These are phyloP conservation scores for Myriosclerotinia curreyana DNA, from an alignment of 2,329 filamentous ascomycete species.

Conservation along the genomic window DNA sequence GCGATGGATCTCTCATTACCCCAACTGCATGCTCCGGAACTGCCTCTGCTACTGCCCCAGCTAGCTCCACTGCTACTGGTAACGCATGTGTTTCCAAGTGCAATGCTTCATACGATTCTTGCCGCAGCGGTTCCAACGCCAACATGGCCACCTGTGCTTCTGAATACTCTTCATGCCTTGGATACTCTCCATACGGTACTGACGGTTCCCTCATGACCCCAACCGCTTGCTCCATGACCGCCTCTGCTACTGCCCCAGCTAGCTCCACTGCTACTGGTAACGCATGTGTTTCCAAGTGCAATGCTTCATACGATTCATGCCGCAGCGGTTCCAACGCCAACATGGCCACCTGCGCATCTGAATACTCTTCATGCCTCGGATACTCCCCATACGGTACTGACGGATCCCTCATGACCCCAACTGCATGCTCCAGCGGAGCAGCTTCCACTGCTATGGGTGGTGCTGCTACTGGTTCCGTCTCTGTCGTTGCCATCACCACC, in stretches of 20 bases:
- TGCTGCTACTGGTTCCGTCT: constrained; percentile 1
- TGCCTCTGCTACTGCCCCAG: neutral
- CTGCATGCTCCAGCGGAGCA: neutral
- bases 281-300: neutral
- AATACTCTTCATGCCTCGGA: too few species aligned
- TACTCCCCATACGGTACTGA: too few species aligned
- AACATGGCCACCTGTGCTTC: too few species aligned
- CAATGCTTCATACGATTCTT: too few species aligned
- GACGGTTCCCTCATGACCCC: neutral
- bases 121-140: too few species aligned
- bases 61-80: neutral
- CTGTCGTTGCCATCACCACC: constrained; percentile 22
- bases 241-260: neutral
- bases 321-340: too few species aligned
- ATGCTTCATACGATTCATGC: too few species aligned
- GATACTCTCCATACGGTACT: too few species aligned
- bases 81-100: neutral
- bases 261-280: neutral
- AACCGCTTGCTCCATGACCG: neutral
- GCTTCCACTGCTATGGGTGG: neutral
- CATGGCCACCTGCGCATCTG: too few species aligned
- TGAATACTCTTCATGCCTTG: too few species aligned
- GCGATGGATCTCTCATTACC: neutral
- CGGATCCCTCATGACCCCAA: neutral
- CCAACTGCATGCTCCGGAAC: constrained; percentile 11